A percentile compares a stretch with the other conserved stretches of the same genome.
Evolutionary conservation across 83 land plant species (phyloP).

Genomic region (Thuja plicata): DNA sequence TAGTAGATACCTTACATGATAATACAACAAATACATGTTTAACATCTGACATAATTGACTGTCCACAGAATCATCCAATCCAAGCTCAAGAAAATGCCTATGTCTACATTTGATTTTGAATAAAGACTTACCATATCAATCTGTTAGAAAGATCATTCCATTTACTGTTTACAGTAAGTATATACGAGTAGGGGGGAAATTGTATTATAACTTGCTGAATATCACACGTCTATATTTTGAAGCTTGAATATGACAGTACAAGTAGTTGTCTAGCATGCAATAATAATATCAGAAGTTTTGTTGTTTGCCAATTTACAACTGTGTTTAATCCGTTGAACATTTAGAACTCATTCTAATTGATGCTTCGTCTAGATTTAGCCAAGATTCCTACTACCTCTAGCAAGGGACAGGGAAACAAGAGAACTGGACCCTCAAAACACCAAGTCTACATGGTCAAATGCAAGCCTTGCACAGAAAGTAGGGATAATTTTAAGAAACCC

Average conservation of each 20-base stretch:
- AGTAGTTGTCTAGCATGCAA: neutral
- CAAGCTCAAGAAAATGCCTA: constrained; percentile 4
- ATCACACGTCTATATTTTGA: neutral
- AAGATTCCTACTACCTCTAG: neutral
- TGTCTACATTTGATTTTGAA: neutral
- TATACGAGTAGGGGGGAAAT: neutral
- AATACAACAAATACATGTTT: neutral
- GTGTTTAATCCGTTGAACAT: neutral
- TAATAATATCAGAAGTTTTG: neutral
- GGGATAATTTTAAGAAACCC: too few species aligned
- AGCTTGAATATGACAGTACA: neutral
- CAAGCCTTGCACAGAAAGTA: too few species aligned
- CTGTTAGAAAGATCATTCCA: neutral
- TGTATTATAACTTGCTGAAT: neutral
- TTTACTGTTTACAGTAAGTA: neutral
- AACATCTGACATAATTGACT: neutral
- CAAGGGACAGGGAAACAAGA: neutral
- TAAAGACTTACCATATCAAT: neutral
- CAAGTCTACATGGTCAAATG: neutral
- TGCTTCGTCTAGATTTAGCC: neutral
- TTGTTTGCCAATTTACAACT: neutral
- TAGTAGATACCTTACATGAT: constrained; percentile 61
- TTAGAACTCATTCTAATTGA: neutral
- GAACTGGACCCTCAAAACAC: neutral
- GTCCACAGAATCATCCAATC: neutral